Base-by-base conservation (phyloP, 2,329 filamentous ascomycete species). In the Colletotrichum ledebouriae region DNA sequence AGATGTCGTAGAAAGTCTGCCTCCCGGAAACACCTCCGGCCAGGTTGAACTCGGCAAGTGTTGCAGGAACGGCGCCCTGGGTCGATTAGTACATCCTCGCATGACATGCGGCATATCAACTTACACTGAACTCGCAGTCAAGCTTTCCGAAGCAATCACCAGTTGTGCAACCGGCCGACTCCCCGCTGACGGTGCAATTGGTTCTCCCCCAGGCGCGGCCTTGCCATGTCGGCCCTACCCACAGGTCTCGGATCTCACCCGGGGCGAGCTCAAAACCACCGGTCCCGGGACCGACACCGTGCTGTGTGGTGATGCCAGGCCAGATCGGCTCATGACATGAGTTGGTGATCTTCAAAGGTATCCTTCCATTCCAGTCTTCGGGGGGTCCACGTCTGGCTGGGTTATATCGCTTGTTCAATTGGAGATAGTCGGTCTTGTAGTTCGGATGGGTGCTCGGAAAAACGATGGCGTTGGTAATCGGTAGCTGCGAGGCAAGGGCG, bases 1-100 rank as follows among this genome's bases (percentile, higher is more conserved):
- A 94, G 71, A 96, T 92, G 77, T 96, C 93, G 80, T 94, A 95
- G 77, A 93, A 96, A 10, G 89, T 91, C 75, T 94, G 90, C 67
- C 76, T 79, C 56, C 82, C 81, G 22, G 83, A 82, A 49, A 85
- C 80, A 34, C 90, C 90, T 33, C 90, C 91, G 57, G 88, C 86
- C 15, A 95, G 85, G 62, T 91, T 94, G 79, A 96, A 94, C 76
- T 97, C 93, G 44, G 91, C 92, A 12, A 97, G 85, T 1, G 92
- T 94, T 13, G 89, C 89, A 11, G 93, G 93, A 34, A 89, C 87
- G 64, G 88, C 85, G 17, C 93, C 92, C 90, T 92, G 64, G 15
- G 33, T n/a, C 1, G 3, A 46, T 60, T 50, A 62, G 70, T 52
- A 44, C 10, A 39, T 7, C 15, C 3, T n/a, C 12, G 12, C 1